These are phyloP conservation scores for Metschnikowia kofuensis DNA, from an alignment of 805 yeast species.

Conservation along the genomic window DNA sequence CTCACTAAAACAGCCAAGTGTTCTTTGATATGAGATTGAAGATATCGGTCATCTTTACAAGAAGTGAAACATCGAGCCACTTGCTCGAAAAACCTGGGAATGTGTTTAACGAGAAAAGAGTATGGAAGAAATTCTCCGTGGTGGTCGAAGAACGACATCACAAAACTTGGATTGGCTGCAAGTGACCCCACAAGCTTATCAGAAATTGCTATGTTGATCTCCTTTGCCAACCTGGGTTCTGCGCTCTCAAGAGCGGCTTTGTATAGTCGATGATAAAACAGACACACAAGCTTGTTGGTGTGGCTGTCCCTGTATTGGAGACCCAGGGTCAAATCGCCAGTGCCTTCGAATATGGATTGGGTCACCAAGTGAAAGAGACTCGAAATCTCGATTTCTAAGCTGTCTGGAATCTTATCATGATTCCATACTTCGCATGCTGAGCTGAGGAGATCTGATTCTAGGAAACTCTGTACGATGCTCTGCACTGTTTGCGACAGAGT, in stretches of 20 bases:
- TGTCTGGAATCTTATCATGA: conserved; percentile 3
- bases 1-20: conserved; percentile 1
- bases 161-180: conserved; percentile 4
- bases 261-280: conserved; percentile 10
- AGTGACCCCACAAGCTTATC: conserved; percentile 6
- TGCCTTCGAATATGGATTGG: conserved; percentile 8
- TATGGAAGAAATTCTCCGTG: conserved; percentile 8
- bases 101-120: conserved; percentile 7
- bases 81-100: neutral
- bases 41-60: conserved; percentile 5
- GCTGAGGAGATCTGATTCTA: conserved; percentile 12
- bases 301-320: conserved; percentile 10
- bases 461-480: conserved; percentile 9
- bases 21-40: conserved; percentile 2
- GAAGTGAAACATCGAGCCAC: conserved; percentile 8
- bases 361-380: conserved; percentile 11
- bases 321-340: conserved; percentile 8
- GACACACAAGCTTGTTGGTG: conserved; percentile 8
- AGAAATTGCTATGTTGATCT: conserved; percentile 4
- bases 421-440: conserved; percentile 14
- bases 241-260: neutral
- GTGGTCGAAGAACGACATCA: conserved; percentile 8
- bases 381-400: conserved; percentile 8
- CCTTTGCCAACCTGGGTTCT: conserved; percentile 5
- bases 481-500: conserved; percentile 9